Base-by-base conservation (phyloP, 371 early-diverging fungal species). In the Mucor plumbeus region DNA sequence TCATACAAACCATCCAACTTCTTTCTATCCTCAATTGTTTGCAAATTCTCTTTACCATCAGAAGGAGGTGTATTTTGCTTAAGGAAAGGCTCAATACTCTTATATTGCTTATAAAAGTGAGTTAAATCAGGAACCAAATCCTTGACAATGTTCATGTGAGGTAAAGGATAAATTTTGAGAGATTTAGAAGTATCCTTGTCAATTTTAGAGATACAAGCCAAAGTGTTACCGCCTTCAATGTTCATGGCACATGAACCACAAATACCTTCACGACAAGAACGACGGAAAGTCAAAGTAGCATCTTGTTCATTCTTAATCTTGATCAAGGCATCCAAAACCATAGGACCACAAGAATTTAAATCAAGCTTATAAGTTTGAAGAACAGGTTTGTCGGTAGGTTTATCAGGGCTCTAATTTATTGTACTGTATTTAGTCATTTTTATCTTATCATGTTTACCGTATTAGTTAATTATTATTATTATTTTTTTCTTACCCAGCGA, bases 211-310 rank as follows among this genome's bases (percentile, higher is more conserved):
- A 94, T 88, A 85, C 97, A 98, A 31, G 98, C 98, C 50, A 98
- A 85, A 7, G 96, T 96, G 87, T 98, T 98, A 31, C 87, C 85
- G 59, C 98, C 98, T 74, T 91, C 89, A 76, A 97, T 96, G 89
- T 98, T 98, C 97, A 98, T 96, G 65, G 98, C 94, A 77, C 98
- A 97, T 53, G 94, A 95, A 61, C 98, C 98, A 81, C 98, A 98
- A 69, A 96, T 96, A 65, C 89, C 88, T 75, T 88, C 86, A 76
- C 90, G 88, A 75, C 90, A 90, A 36, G 88, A 88, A 73, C 94
- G 87, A 73, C 95, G 90, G 90, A 94, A 93, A 31, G 98, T 95
- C 67, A 97, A 86, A 13, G 95, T 94, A 54, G 95, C 87, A 78
- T 97, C 98, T 35, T 90, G 85, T 76, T 97, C 96, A 81, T 97